phyloP scores from a whole-genome alignment of 139 green algal species.

The Edaphochlamys debaryana region DNA sequence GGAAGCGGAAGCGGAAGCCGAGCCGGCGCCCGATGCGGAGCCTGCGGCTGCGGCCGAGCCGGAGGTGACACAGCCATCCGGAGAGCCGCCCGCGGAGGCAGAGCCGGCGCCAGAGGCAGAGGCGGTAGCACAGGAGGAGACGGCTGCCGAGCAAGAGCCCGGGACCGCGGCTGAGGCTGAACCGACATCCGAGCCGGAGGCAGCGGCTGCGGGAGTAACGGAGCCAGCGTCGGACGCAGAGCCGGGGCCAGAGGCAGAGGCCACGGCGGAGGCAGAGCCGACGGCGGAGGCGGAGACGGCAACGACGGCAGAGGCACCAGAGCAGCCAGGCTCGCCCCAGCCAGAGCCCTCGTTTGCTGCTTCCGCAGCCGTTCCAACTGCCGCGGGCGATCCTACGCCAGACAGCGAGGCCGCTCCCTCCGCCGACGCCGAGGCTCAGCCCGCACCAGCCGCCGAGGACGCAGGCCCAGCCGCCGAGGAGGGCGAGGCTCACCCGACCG shows the following conservation, averaged over 20 bases:
- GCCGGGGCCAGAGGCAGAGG: neutral
- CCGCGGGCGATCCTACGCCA: no score
- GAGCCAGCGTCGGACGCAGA: neutral
- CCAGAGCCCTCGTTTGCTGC: no score
- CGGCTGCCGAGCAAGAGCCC: neutral
- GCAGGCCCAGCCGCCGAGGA: no score
- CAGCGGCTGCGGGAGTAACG: neutral
- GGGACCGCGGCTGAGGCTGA: neutral
- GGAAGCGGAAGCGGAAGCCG: neutral
- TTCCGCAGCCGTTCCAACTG: neutral
- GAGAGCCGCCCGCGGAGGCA: neutral
- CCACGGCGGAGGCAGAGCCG: neutral
- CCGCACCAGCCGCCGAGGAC: no score
- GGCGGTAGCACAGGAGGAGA: neutral
- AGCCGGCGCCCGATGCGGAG: neutral
- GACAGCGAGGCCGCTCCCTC: no score
- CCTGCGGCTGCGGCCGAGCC: neutral
- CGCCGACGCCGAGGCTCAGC: no score
- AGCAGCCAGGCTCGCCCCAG: no score
- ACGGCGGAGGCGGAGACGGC: neutral
- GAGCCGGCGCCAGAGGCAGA: neutral
- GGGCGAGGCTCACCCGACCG: no score
- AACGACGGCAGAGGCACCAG: no score
- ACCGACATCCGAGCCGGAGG: no score
- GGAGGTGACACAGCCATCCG: no score